phyloP scores from a whole-genome alignment of 345 rosid genomes.

The Gossypium arboreum region DNA sequence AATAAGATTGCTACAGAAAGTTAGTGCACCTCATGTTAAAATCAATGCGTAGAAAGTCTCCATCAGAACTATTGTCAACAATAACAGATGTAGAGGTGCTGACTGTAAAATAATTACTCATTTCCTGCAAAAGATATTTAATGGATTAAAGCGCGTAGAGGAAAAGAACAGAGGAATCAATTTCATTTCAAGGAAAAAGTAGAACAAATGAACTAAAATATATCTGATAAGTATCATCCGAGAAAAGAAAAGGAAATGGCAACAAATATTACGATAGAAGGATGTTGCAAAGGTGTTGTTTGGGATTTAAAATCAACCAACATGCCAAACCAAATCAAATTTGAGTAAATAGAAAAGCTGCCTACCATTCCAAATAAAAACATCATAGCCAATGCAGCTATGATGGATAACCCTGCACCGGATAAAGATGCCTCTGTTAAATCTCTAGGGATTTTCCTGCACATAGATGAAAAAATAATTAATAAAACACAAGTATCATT shows the following conservation, averaged over 20 bases:
- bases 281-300: background rate
- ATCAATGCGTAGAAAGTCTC: constrained; percentile 85
- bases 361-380: constrained; percentile 98
- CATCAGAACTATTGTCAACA: constrained; percentile 89
- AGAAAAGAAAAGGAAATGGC: background rate
- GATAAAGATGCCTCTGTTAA: constrained; percentile 96
- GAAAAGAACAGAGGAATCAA: background rate
- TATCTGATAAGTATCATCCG: background rate
- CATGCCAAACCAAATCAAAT: background rate
- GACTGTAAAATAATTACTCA: constrained; percentile 73
- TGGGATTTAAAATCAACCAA: background rate
- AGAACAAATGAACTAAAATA: background rate
- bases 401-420: constrained; percentile 90
- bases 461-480: background rate
- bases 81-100: constrained; percentile 77
- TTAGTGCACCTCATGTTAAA: constrained; percentile 73
- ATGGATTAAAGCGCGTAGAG: background rate
- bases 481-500: background rate
- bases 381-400: constrained; percentile 82
- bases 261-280: background rate
- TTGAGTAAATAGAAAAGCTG: constrained; percentile 3
- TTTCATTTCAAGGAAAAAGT: background rate
- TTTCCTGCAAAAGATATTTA: constrained; percentile 52
- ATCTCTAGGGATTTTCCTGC: constrained; percentile 99
- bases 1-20: background rate